Conservation (phyloP, 805 yeast genomes). For the Jamesozyma spencerorum region DNA sequence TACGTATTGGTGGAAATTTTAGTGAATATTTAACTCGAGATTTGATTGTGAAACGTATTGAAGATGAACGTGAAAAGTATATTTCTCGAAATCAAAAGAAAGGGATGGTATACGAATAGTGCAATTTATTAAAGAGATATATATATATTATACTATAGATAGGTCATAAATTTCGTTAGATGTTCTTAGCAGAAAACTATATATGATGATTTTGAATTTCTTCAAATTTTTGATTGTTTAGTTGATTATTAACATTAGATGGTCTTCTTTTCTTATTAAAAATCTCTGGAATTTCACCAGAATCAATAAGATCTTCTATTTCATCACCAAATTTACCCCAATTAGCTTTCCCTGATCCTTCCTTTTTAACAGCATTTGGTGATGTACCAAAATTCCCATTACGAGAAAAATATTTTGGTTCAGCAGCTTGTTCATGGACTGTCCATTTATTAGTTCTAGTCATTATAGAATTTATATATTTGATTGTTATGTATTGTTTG, state of each 20-base stretch:
- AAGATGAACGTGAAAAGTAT: constrained; percentile 56
- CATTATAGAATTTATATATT: constrained; percentile 35
- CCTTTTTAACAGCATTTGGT: constrained; percentile 71
- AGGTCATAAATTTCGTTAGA: too few relatives aligned
- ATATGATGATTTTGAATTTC: constrained; percentile 6
- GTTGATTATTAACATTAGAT: constrained; percentile 34
- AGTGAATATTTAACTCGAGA: constrained; percentile 52
- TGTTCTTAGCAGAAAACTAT: not conserved
- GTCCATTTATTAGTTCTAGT: constrained; percentile 77
- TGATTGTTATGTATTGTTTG: constrained; percentile 3
- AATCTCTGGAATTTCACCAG: constrained; percentile 45
- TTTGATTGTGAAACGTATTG: constrained; percentile 67
- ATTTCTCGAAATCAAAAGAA: constrained; percentile 82
- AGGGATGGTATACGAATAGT: constrained; percentile 44
- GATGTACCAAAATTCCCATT: constrained; percentile 61
- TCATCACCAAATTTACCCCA: constrained; percentile 86
- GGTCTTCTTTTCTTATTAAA: constrained; percentile 42
- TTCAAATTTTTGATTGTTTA: constrained; percentile 34
- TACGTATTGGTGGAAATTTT: constrained; percentile 47
- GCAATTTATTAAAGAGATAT: too few relatives aligned
- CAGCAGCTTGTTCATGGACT: constrained; percentile 45
- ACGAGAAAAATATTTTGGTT: constrained; percentile 70
- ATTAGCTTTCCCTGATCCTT: constrained; percentile 78
- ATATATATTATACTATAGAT: too few relatives aligned
- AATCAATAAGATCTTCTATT: constrained; percentile 48